phyloP scores from a whole-genome alignment of 2,329 filamentous ascomycete species.

The Orbilia brochopaga region DNA sequence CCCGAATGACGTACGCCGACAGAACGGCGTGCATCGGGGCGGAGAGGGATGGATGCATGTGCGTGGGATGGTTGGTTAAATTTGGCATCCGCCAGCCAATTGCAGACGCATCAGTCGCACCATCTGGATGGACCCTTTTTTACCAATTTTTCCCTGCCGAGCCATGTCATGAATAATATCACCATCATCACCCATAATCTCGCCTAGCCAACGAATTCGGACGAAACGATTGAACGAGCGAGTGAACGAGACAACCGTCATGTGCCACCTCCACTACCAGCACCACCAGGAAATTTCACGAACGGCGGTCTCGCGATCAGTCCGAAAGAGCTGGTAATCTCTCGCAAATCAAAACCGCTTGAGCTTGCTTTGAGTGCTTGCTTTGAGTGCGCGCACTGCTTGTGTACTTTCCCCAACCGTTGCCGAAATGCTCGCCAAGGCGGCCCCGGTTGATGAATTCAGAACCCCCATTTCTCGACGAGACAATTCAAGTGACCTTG shows the following conservation, averaged over 20 bases:
- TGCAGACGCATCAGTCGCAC: neutral
- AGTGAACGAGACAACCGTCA: slow-evolving; percentile 5
- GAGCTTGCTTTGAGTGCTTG: slow-evolving; percentile 3
- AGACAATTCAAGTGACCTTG: slow-evolving; percentile 23
- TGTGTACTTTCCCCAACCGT: neutral
- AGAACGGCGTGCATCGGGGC: too few relatives aligned
- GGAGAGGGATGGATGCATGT: too few relatives aligned
- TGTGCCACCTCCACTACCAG: slow-evolving; percentile 19
- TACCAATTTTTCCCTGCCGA: slow-evolving; percentile 7
- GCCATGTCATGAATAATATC: slow-evolving; percentile 15
- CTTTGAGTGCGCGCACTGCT: too few relatives aligned
- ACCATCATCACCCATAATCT: slow-evolving; percentile 45
- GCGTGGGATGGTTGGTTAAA: slow-evolving; percentile 16
- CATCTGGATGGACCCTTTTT: slow-evolving; percentile 12
- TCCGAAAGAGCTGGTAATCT: slow-evolving; percentile 31
- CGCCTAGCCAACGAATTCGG: slow-evolving; percentile 34
- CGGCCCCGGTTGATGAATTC: slow-evolving; percentile 41
- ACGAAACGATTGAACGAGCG: slow-evolving; percentile 4
- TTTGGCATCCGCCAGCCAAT: slow-evolving; percentile 18
- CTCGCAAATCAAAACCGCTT: slow-evolving; percentile 12
- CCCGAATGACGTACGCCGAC: slow-evolving; percentile 26
- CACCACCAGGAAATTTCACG: slow-evolving; percentile 49
- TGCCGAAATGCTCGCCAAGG: slow-evolving; percentile 33
- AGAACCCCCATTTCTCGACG: slow-evolving; percentile 25
- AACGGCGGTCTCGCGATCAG: slow-evolving; percentile 26